Evolutionary conservation across 2,329 filamentous ascomycete genomes (phyloP).

Genomic region (Aurifilum marmelostoma): DNA sequence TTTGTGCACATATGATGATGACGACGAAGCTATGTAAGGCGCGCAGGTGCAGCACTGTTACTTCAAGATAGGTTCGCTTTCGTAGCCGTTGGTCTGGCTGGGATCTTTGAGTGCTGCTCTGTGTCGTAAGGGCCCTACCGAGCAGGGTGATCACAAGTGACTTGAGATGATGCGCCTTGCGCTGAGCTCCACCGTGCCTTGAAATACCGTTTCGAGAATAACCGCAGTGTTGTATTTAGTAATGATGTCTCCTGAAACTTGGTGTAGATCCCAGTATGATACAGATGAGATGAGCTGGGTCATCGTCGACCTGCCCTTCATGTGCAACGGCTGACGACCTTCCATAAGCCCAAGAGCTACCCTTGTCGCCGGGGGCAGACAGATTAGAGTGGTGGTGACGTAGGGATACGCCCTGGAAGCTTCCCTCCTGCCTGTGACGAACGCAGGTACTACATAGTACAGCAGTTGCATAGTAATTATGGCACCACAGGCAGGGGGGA

Average conservation of each 20-base stretch:
- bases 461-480: not conserved
- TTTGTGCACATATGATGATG: not conserved
- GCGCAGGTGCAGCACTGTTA: not conserved
- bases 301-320: not conserved
- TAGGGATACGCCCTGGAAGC: slow-evolving; percentile 22
- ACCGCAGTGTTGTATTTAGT: not conserved
- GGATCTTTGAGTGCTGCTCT: not conserved
- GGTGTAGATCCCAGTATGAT: slow-evolving; percentile 8
- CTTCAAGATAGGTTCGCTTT: no score
- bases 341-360: slow-evolving; percentile 19
- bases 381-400: slow-evolving; percentile 20
- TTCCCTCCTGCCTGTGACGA: slow-evolving; percentile 13
- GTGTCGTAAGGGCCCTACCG: not conserved
- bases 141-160: not conserved
- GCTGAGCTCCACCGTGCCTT: not conserved
- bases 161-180: not conserved
- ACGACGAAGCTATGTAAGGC: not conserved
- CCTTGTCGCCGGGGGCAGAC: slow-evolving; percentile 20
- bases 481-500: not conserved
- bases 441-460: slow-evolving; percentile 15
- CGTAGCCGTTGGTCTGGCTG: not conserved
- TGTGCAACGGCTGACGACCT: slow-evolving; percentile 4
- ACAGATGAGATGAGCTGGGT: not conserved
- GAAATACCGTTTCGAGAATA: not conserved
- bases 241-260: not conserved